Percentiles rank a stretch among this genome's conserved stretches.
Conservation (phyloP, 164 flowering plant genomes). For the Tinospora cordifolia region DNA sequence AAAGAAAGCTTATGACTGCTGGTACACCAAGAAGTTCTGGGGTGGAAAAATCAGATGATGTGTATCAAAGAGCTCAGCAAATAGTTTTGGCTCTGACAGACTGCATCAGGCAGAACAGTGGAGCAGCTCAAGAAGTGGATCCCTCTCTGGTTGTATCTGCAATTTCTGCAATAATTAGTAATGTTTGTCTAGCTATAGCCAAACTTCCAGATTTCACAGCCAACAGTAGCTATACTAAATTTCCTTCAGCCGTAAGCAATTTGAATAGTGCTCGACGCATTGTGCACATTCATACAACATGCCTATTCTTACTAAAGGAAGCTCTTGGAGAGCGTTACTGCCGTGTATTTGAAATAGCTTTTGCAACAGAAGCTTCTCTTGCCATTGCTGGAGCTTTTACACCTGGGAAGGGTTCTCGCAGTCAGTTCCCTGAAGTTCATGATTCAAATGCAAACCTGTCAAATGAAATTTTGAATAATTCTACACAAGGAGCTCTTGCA, state of each 20-base stretch:
- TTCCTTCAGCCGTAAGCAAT: conserved; percentile 36
- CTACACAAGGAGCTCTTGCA: conserved; percentile 40
- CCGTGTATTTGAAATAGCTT: conserved; percentile 88
- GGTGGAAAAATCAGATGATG: conserved; percentile 71
- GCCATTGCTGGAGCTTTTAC: conserved; percentile 57
- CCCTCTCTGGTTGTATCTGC: conserved; percentile 82
- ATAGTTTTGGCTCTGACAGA: conserved; percentile 62
- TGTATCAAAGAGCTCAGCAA: conserved; percentile 59
- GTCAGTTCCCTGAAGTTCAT: conserved; percentile 64
- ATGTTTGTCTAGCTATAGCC: conserved; percentile 52
- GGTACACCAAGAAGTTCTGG: conserved; percentile 37
- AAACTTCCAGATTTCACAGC: conserved; percentile 58
- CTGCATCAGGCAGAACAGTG: conserved; percentile 80
- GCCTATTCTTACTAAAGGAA: conserved; percentile 79
- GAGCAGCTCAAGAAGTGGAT: conserved; percentile 94
- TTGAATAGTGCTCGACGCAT: conserved; percentile 52
- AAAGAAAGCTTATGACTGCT: conserved; percentile 50
- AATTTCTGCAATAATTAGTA: conserved; percentile 80
- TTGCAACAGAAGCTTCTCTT: conserved; percentile 78
- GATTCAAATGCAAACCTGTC: conserved; percentile 50
- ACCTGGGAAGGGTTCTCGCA: conserved; percentile 65
- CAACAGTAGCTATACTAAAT: conserved; percentile 33
- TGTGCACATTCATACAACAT: conserved; percentile 54
- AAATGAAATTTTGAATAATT: conserved; percentile 41
- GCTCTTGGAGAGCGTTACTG: conserved; percentile 93